Conservation (phyloP, 164 flowering plant genomes). For the Stephania yunnanensis region DNA sequence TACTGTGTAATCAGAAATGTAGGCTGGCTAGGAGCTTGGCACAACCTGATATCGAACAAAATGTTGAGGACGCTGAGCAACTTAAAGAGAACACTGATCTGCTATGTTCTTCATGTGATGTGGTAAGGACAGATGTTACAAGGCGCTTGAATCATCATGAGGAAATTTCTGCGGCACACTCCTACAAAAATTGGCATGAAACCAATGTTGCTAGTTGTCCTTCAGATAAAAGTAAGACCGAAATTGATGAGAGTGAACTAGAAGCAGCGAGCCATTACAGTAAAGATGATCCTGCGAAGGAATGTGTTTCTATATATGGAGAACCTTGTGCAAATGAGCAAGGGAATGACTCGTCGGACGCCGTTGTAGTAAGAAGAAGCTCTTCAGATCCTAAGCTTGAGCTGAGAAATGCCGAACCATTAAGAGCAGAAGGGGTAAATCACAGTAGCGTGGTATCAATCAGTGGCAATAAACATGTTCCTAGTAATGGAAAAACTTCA, state of each 20-base stretch:
- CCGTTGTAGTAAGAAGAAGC: conserved; percentile 23
- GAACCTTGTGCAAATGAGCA: conserved; percentile 23
- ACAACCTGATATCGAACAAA: conserved; percentile 21
- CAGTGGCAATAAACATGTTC: conserved; percentile 36
- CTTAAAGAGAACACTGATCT: conserved; percentile 10
- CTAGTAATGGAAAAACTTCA: conserved; percentile 40
- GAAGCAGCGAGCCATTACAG: conserved; percentile 23
- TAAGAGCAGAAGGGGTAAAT: conserved; percentile 20
- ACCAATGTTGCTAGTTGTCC: conserved; percentile 12
- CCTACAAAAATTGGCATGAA: conserved; percentile 26
- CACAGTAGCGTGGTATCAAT: conserved; percentile 18
- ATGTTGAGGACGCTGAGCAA: conserved; percentile 28
- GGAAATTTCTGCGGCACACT: conserved; percentile 17
- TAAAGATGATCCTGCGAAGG: conserved; percentile 21
- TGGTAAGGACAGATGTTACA: conserved; percentile 23
- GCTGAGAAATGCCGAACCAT: conserved; percentile 25
- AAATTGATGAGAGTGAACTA: conserved; percentile 24
- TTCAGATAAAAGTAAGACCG: conserved; percentile 25
- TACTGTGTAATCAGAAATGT: conserved; percentile 23
- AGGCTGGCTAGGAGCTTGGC: conserved; percentile 18
- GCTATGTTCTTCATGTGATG: conserved; percentile 27
- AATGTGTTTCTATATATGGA: conserved; percentile 13
- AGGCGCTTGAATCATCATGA: conserved; percentile 14
- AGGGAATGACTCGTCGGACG: conserved; percentile 24
- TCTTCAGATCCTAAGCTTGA: conserved; percentile 34